A percentile compares a stretch with the other conserved stretches of the same genome.
Conservation (phyloP, 805 yeast species). For the Metschnikowia colocasiae region DNA sequence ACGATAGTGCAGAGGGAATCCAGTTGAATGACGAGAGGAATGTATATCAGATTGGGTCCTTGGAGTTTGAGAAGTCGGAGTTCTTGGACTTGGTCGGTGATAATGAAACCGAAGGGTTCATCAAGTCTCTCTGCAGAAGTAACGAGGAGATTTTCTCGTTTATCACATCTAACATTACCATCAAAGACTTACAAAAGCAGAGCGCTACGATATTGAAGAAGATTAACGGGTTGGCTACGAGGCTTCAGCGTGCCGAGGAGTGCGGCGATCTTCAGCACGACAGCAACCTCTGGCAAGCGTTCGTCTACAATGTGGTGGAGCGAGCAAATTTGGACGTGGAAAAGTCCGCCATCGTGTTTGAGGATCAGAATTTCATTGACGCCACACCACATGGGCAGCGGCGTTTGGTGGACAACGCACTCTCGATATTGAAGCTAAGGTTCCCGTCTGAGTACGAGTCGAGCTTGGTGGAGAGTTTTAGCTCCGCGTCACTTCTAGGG, state of each 20-base stretch:
- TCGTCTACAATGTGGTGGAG: slow-evolving; percentile 28
- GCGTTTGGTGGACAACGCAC: slow-evolving; percentile 32
- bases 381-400: slow-evolving; percentile 23
- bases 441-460: slow-evolving; percentile 22
- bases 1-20: slow-evolving; percentile 20
- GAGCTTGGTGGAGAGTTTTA: slow-evolving; percentile 20
- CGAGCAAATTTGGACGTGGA: slow-evolving; percentile 30
- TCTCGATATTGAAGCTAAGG: slow-evolving; percentile 29
- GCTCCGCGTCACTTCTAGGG: slow-evolving; percentile 24
- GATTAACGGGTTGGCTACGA: slow-evolving; percentile 28
- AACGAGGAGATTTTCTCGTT: slow-evolving; percentile 34
- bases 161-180: slow-evolving; percentile 40
- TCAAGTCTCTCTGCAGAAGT: slow-evolving; percentile 38
- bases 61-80: slow-evolving; percentile 51
- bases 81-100: slow-evolving; percentile 32
- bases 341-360: slow-evolving; percentile 29
- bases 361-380: slow-evolving; percentile 25
- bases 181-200: slow-evolving; percentile 41
- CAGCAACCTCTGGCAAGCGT: slow-evolving; percentile 33
- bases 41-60: slow-evolving; percentile 43
- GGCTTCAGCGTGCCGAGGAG: slow-evolving; percentile 31
- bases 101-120: slow-evolving; percentile 55
- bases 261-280: slow-evolving; percentile 27
- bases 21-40: slow-evolving; percentile 26
- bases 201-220: slow-evolving; percentile 31